Base-by-base conservation (phyloP, 805 yeast species). In the Blastobotrys peoriensis region DNA sequence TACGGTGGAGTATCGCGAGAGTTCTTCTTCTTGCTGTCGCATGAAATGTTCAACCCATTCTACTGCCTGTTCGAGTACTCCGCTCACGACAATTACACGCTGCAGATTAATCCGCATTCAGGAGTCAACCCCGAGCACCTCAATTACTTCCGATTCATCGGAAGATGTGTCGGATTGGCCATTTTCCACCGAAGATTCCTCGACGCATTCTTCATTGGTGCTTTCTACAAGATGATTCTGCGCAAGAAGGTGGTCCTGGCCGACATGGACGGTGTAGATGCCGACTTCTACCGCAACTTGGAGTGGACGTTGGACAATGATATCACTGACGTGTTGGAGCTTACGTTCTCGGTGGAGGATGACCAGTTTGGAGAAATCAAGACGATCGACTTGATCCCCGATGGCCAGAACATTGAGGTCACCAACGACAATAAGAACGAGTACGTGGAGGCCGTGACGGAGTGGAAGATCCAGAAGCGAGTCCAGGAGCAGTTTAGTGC, bases 1-100 rank as follows among this genome's bases (percentile, higher is more conserved):
- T 93, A 93, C 63, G 99, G 99, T 75, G 99, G 99, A 64, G 98
- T 93, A 51, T 87, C 97, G 23, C 78, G 99, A 71, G 99, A 93
- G 67, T 93, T 87, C 66, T 93, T 93, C 82, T 93, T 89, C 70
- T 74, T 89, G 62, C 74, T 93, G 54, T 89, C 98, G 3, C 98
- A 93, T 64, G 98, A 93, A 67, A 93, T 93, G 96, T 93, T 93
- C 67, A 89, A 93, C 64, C 99, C 99, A 51, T 86, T 89, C 66
- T 93, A 93, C 66, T 91, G 99, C 69, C 71, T 93, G 59, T 93
- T 93, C 64, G 97, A 93, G 68, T 93, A 93, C 66, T 88, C 97
- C 15, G 94, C 98, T 30, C 95, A 89, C 68, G 99, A 93, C 69
- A 93, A 93, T 66, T 93, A 93, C 69, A 93, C 98, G 0, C 74